Conservation (phyloP, 1,284 basidiomycete genomes). For the Sporisorium exsertum region DNA sequence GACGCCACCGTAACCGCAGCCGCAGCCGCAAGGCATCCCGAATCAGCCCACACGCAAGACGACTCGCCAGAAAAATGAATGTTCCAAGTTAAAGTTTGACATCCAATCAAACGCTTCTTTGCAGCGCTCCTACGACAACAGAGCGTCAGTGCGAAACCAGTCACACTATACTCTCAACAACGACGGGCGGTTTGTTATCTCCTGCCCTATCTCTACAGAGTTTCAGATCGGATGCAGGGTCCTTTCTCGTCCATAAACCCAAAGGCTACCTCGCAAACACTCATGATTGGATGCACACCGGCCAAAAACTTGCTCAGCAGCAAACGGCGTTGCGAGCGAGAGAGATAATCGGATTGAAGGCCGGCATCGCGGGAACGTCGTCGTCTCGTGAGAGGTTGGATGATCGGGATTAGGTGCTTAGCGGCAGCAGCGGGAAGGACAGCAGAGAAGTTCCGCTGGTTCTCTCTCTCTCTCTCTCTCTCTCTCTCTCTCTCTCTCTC, state of each 20-base stretch:
- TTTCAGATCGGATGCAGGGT: conserved; percentile 9
- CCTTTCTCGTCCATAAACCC: neutral
- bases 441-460: too few species aligned
- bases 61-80: neutral
- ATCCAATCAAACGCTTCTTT: neutral
- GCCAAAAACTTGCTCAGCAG: too few species aligned
- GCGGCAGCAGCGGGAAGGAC: neutral
- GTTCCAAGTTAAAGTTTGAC: neutral
- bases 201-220: neutral
- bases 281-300: neutral
- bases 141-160: too few species aligned
- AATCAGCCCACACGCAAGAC: neutral
- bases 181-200: conserved; percentile 2
- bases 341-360: neutral
- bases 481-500: too few species aligned
- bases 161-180: too few species aligned
- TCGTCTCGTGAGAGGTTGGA: neutral
- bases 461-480: too few species aligned
- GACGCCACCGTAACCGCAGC: neutral
- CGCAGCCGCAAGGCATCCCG: neutral
- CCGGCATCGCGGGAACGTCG: neutral
- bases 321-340: too few species aligned
- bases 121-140: too few species aligned
- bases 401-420: neutral
- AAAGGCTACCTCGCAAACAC: neutral